Percentiles rank a stretch among this genome's conserved stretches.
phyloP scores from a whole-genome alignment of 345 rosid species.

The Hirschfeldia incana region DNA sequence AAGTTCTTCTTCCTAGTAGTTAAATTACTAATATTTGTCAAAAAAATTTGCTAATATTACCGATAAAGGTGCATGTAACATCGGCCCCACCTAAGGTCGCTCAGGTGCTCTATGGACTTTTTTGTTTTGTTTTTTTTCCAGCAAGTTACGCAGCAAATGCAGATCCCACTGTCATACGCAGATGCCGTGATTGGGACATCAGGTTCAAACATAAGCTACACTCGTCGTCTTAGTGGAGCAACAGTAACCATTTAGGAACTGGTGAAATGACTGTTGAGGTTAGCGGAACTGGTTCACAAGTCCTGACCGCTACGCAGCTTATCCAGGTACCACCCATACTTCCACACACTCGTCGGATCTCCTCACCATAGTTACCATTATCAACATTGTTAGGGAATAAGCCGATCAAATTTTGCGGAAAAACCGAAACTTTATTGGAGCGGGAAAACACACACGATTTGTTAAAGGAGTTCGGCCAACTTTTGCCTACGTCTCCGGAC shows the following conservation, averaged over 20 bases:
- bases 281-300: constrained; percentile 94
- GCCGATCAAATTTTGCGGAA: no score
- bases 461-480: no score
- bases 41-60: no score
- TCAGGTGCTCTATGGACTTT: constrained; percentile 78
- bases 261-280: constrained; percentile 99
- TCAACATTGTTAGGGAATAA: no score
- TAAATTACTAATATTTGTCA: no score
- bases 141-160: constrained; percentile 92
- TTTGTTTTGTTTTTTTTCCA: constrained; percentile 48
- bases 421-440: no score
- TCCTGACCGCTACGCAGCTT: constrained; percentile 95
- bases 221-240: constrained; percentile 98
- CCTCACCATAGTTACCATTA: not conserved
- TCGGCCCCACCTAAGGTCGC: constrained; percentile 86
- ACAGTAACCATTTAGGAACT: constrained; percentile 95
- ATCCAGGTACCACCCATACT: constrained; percentile 67
- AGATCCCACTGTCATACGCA: constrained; percentile 89
- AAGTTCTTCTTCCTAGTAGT: no score
- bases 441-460: no score
- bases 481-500: no score
- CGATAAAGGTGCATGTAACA: constrained; percentile 67
- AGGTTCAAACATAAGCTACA: constrained; percentile 94
- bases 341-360: not conserved
- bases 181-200: constrained; percentile 97